Evolutionary conservation across 2,329 filamentous ascomycete genomes (phyloP).

Genomic region (Tympanopsis confertula): DNA sequence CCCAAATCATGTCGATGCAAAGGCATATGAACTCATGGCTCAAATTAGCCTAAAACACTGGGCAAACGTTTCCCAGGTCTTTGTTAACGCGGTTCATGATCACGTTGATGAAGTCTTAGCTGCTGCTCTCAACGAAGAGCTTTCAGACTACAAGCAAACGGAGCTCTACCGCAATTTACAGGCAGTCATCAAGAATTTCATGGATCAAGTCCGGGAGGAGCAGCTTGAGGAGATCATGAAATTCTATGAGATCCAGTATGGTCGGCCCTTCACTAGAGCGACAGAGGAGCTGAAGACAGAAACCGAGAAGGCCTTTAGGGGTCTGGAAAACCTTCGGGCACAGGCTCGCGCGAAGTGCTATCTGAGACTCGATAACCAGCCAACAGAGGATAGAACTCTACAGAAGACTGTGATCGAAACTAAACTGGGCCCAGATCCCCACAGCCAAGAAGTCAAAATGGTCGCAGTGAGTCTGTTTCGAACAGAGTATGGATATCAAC

Average conservation of each 20-base stretch:
- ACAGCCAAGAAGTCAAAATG: background rate
- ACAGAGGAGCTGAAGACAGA: too few relatives aligned
- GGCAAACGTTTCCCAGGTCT: slow-evolving; percentile 16
- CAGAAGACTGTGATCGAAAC: too few relatives aligned
- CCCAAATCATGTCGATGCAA: slow-evolving; percentile 23
- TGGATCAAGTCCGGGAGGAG: background rate
- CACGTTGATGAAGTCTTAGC: slow-evolving; percentile 11
- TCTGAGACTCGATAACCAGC: background rate
- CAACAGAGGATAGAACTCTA: background rate
- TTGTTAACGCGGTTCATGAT: slow-evolving; percentile 9
- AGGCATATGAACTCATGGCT: slow-evolving; percentile 23
- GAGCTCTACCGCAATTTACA: background rate
- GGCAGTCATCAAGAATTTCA: slow-evolving; percentile 9
- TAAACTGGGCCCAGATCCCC: background rate
- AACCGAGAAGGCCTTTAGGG: background rate
- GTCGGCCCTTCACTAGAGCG: background rate
- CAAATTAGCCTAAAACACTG: slow-evolving; percentile 22
- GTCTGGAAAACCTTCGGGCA: background rate
- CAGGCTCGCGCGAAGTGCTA: slow-evolving; percentile 5
- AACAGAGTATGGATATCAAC: background rate
- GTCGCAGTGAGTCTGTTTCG: background rate
- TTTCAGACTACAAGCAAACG: slow-evolving; percentile 13
- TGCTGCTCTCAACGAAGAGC: slow-evolving; percentile 16
- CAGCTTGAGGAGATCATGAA: background rate
- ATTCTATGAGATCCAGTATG: background rate